Base-by-base conservation (phyloP, 352 stramenopile genomes). In the Phytophthora sp. region DNA sequence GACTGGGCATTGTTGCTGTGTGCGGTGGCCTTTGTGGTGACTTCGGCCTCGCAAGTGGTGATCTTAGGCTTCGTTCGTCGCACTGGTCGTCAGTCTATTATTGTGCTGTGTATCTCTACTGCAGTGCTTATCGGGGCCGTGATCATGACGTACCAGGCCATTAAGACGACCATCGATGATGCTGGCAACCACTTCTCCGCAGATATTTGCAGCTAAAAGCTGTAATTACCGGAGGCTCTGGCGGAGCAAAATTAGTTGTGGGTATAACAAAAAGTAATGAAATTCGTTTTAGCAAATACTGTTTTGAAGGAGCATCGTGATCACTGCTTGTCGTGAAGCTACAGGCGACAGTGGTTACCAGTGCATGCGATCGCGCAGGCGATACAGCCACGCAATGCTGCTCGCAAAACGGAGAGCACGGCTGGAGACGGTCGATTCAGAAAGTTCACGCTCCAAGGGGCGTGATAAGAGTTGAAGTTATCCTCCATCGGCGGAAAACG, bases 71-170 rank as follows among this genome's bases (percentile, higher is more conserved):
- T 74, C 52, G 77, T 90, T 38, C 76, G 79, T 8, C 61, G 65
- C 12, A 83, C 76, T 13, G 78, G 78, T 2, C 64, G 70, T 0
- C 76, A 87, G 45, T 86, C 78, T 2, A 79, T 90, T 56, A 83
- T 90, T 31, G 75, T 90, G 17, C 70, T 87, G 12, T 90, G 77
- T 46, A 84, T 89, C 35, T 73, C 63, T 27, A 61, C 65, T 18
- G 69, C 75, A 11, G 74, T 86, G 21, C 48, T 72, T 20, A 50
- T 86, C 39, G 79, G 79, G 23, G 64, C 53, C 8, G 45, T 66
- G 24, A 54, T 85, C 42, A 88, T 89, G 80, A 66, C 74, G 23
- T 89, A 84, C 52, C 70, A 78, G 44, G 69, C 68, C 17, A 82
- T 87, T 59, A 79, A 72, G 37, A 66, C 57, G 11, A 81, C 76